A percentile compares a stretch with the other conserved stretches of the same genome.
These are phyloP conservation scores for Claviceps humidiphila DNA, from an alignment of 2,329 filamentous ascomycete species.

Conservation along the genomic window DNA sequence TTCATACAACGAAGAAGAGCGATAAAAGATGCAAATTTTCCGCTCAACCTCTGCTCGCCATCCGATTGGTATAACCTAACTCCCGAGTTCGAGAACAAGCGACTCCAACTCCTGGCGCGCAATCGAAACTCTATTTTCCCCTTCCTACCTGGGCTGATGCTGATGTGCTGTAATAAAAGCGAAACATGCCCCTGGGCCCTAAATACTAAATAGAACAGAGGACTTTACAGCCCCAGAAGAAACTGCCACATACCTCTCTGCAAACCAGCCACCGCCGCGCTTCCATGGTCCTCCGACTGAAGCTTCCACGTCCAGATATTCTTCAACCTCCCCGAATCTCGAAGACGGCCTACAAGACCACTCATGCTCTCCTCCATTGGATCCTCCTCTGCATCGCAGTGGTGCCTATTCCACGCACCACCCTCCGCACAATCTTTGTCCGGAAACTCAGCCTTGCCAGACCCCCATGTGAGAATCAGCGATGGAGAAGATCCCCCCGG, in stretches of 20 bases:
- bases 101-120: too few relatives aligned
- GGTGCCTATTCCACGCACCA: conserved; percentile 17
- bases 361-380: conserved; percentile 5
- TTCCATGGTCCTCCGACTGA: conserved; percentile 10
- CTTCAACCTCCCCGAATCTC: conserved; percentile 8
- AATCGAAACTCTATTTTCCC: too few relatives aligned
- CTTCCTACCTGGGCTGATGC: too few relatives aligned
- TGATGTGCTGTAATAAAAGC: too few relatives aligned
- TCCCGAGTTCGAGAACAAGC: too few relatives aligned
- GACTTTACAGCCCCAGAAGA: not conserved
- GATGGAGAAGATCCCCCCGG: conserved; percentile 12
- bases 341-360: conserved; percentile 10
- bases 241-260: conserved; percentile 1
- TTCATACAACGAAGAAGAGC: too few relatives aligned
- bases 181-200: too few relatives aligned
- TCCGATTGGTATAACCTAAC: too few relatives aligned
- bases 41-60: too few relatives aligned
- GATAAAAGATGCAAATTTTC: too few relatives aligned
- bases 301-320: conserved; percentile 14
- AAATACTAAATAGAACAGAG: not conserved
- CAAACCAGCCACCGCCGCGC: not conserved
- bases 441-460: conserved; percentile 15
- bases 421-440: conserved; percentile 13
- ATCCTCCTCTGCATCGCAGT: conserved; percentile 11
- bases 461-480: conserved; percentile 20